Base-by-base conservation (phyloP, 2,329 filamentous ascomycete genomes). In the Didymella keratinophila region DNA sequence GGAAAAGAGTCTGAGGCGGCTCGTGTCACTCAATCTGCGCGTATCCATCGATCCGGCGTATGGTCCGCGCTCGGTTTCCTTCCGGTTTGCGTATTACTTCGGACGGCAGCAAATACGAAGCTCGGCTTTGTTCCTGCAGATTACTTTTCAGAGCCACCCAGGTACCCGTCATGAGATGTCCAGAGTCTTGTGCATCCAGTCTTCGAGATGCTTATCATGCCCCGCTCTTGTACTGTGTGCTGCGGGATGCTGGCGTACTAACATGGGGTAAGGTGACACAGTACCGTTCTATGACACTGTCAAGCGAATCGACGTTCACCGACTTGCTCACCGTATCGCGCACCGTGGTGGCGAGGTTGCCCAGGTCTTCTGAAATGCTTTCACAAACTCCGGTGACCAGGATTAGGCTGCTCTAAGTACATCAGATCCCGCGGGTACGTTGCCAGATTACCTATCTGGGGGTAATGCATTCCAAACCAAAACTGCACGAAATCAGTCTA, bases 401-500 rank as follows among this genome's bases (percentile, higher is more conserved):
- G 56, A 30, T 50, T 32, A 20, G 25, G 44, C 49, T 58, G 21
- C 39, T 48, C 50, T 43, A 53, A 53, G 56, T 53, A 58, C 20
- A 43, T 18, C 28, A 39, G 23, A 30, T 52, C 36, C 49, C 36
- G 54, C 48, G 23, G 7, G 18, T 25, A 32, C 42, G 49, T 37
- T 42, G 52, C 52, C 28, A 36, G 23, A 5, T 45, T 41, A 18
- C 57, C 41, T 47, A 37, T 51, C 7, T 52, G 12, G 52, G 52
- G 45, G 56, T 39, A 10, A 25, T 36, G 39, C 60, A 63, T 63
- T 63, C 60, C 57, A 52, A 48, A 39, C 56, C 52, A 51, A 41
- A 36, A 54, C 52, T 32, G 53, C 46, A 52, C 50, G 2, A 28
- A 45, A 25, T 30, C 34, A 41, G 42, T 55, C 44, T 50, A 43